phyloP scores from a whole-genome alignment of 1,284 basidiomycete genomes.

The Sutorius eximius region DNA sequence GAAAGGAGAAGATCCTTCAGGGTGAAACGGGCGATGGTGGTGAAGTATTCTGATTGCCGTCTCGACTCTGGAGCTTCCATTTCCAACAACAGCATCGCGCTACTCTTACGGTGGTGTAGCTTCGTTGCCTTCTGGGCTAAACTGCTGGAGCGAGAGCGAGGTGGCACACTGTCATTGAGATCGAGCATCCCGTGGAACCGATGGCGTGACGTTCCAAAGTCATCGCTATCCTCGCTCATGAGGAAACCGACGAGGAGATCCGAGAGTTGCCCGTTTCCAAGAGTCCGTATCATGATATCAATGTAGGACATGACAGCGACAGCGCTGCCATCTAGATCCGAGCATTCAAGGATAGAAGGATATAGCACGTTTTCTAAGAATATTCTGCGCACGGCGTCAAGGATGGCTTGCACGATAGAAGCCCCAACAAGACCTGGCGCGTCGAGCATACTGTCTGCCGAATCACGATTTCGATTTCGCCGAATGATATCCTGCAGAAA shows the following conservation, averaged over 20 bases:
- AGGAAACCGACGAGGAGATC: constrained; percentile 78
- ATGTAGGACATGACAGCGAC: constrained; percentile 98
- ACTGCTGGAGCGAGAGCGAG: constrained; percentile 34
- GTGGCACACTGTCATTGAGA: constrained; percentile 41
- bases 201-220: constrained; percentile 44
- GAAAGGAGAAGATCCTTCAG: constrained; percentile 84
- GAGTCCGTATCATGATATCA: constrained; percentile 80
- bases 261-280: constrained; percentile 69
- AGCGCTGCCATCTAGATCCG: constrained; percentile 88
- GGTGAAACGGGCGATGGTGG: constrained; percentile 83
- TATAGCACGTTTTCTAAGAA: constrained; percentile 94
- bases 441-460: constrained; percentile 44
- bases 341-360: constrained; percentile 92
- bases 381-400: constrained; percentile 81
- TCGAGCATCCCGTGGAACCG: constrained; percentile 50
- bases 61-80: constrained; percentile 75
- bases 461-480: constrained; percentile 52
- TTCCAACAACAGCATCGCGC: constrained; percentile 81
- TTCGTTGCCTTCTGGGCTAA: constrained; percentile 44
- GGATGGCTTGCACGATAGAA: constrained; percentile 77
- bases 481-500: constrained; percentile 89
- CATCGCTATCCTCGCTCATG: constrained; percentile 79
- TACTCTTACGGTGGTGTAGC: constrained; percentile 68
- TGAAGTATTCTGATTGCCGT: constrained; percentile 77
- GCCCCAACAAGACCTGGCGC: constrained; percentile 65